Evolutionary conservation across 2,329 filamentous ascomycete genomes (phyloP).

Genomic region (Didymella pinodella): DNA sequence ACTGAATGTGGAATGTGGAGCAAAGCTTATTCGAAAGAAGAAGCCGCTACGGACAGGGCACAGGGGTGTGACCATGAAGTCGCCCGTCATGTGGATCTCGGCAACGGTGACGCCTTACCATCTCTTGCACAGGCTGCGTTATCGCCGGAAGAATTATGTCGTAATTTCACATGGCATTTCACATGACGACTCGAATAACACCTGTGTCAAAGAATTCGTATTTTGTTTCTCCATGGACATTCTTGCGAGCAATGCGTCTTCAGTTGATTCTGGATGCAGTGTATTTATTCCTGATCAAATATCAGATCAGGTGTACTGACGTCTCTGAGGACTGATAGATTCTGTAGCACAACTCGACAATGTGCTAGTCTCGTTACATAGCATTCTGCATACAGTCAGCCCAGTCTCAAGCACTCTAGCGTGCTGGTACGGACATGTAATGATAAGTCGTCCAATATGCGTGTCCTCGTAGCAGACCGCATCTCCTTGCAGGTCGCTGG

Average conservation of each 20-base stretch:
- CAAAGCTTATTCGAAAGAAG: conserved; percentile 20
- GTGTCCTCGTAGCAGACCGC: not conserved
- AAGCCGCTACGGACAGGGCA: conserved; percentile 9
- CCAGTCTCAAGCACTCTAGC: conserved; percentile 7
- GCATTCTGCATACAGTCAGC: conserved; percentile 17
- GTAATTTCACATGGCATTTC: not conserved
- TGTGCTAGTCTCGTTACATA: conserved; percentile 9
- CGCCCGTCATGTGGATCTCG: not conserved
- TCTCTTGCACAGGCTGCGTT: not conserved
- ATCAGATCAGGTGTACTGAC: not conserved
- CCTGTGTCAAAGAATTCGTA: not conserved
- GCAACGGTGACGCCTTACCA: not conserved
- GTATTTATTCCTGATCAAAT: not conserved
- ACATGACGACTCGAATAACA: not conserved
- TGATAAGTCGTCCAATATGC: conserved; percentile 5
- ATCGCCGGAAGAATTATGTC: conserved; percentile 17
- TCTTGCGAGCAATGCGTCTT: not conserved
- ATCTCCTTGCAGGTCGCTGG: not conserved
- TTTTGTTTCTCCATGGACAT: not conserved
- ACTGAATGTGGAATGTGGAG: conserved; percentile 9
- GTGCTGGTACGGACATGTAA: conserved; percentile 19
- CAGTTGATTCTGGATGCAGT: not conserved
- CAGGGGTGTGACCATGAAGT: conserved; percentile 6
- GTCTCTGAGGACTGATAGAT: conserved; percentile 7
- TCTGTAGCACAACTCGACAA: not conserved